phyloP scores from a whole-genome alignment of 345 rosid species.

The Eucalyptus dawsonii region DNA sequence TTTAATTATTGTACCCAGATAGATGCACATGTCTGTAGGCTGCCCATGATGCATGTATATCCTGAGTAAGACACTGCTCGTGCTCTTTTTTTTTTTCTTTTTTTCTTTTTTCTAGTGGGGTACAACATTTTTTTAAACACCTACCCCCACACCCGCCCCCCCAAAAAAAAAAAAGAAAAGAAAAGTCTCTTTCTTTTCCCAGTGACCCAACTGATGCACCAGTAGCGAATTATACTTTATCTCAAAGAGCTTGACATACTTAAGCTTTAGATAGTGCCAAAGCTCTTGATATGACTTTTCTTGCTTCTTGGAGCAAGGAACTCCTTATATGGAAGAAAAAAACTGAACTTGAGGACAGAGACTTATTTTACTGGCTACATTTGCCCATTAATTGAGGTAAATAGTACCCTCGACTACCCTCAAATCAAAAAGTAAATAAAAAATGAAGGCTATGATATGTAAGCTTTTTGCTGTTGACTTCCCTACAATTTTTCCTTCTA shows the following conservation, averaged over 20 bases:
- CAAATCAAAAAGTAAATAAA: background rate
- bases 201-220: background rate
- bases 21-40: background rate
- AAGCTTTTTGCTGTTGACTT: background rate
- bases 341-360: background rate
- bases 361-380: background rate
- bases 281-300: background rate
- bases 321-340: background rate
- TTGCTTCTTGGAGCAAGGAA: background rate
- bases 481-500: background rate
- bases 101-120: background rate
- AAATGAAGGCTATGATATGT: background rate
- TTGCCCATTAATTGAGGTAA: background rate
- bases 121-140: background rate
- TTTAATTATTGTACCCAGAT: background rate
- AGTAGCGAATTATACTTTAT: background rate
- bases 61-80: background rate
- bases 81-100: background rate
- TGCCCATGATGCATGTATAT: background rate
- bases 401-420: background rate
- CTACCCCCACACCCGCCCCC: fast-evolving
- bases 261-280: background rate
- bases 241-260: background rate
- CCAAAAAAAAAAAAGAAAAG: no score
- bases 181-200: background rate